A percentile compares a stretch with the other conserved stretches of the same genome.
phyloP scores from a whole-genome alignment of 768 basidiomycete genomes.

The Lyophyllum semitale region DNA sequence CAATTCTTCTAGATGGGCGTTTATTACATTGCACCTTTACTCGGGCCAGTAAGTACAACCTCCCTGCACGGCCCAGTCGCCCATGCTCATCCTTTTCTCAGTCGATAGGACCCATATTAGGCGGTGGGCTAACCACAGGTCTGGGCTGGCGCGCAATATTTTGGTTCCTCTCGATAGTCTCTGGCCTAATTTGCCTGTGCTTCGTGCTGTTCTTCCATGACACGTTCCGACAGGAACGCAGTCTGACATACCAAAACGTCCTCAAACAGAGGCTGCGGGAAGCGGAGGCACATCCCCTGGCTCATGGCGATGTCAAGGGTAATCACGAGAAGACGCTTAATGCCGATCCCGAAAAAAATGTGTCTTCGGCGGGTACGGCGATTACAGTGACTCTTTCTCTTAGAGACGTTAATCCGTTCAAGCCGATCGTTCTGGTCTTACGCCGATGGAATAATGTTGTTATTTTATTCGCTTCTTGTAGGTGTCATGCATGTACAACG shows the following conservation, averaged over 20 bases:
- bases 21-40: slow-evolving; percentile 77
- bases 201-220: slow-evolving; percentile 77
- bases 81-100: slow-evolving; percentile 13
- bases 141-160: slow-evolving; percentile 82
- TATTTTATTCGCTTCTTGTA: slow-evolving; percentile 68
- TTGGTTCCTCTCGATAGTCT: slow-evolving; percentile 76
- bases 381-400: slow-evolving; percentile 52
- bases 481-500: slow-evolving; percentile 12
- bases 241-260: slow-evolving; percentile 73
- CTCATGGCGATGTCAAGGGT: not conserved
- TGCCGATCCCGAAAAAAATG: slow-evolving; percentile 26
- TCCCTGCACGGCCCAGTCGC: not conserved
- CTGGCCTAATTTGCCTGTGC: slow-evolving; percentile 50
- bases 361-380: slow-evolving; percentile 19
- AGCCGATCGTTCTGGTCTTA: slow-evolving; percentile 60
- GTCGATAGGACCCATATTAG: slow-evolving; percentile 71
- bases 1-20: slow-evolving; percentile 59
- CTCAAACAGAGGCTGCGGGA: slow-evolving; percentile 45
- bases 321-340: not conserved
- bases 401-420: slow-evolving; percentile 74
- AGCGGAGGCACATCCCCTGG: not conserved
- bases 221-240: slow-evolving; percentile 83
- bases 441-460: slow-evolving; percentile 66
- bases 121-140: slow-evolving; percentile 64
- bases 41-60: slow-evolving; percentile 53